phyloP scores from a whole-genome alignment of 768 basidiomycete species.

The Hericium alpestre region DNA sequence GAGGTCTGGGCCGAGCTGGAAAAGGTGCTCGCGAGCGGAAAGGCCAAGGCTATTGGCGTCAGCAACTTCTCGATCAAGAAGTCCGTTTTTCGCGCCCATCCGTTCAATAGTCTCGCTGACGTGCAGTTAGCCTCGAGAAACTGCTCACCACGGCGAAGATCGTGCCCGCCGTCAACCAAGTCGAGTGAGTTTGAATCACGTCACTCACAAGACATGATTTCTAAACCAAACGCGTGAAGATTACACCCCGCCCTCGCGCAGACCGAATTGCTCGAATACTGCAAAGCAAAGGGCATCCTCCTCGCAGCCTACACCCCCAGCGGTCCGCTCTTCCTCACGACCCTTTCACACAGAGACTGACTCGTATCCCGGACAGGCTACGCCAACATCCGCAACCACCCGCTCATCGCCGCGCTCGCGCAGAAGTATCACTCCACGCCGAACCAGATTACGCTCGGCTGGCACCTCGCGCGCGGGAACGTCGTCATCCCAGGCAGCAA shows the following conservation, averaged over 20 bases:
- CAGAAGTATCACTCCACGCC: neutral
- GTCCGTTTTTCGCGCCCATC: neutral
- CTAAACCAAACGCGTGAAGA: neutral
- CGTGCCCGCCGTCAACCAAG: constrained; percentile 48
- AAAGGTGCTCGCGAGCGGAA: constrained; percentile 31
- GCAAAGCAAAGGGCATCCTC: constrained; percentile 53
- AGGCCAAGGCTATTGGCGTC: constrained; percentile 56
- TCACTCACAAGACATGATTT: no score
- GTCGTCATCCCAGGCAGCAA: neutral
- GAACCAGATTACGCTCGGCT: neutral
- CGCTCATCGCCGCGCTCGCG: neutral
- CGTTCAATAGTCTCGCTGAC: no score
- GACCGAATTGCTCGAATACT: constrained; percentile 51
- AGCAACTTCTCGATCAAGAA: constrained; percentile 66
- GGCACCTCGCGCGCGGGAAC: neutral
- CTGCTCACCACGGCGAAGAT: constrained; percentile 58
- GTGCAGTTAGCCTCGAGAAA: constrained; percentile 12
- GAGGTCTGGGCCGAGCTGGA: neutral
- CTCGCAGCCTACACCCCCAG: constrained; percentile 77
- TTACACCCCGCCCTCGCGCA: constrained; percentile 69
- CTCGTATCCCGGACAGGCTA: neutral
- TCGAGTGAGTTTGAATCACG: constrained; percentile 29
- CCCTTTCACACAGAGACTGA: no score
- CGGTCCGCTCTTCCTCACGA: constrained; percentile 29
- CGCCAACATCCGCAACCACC: neutral